Evolutionary conservation across 305 asterid genomes (phyloP), one percentile per base, ranked within the genome.

Genomic region (Ilex paraguariensis): DNA sequence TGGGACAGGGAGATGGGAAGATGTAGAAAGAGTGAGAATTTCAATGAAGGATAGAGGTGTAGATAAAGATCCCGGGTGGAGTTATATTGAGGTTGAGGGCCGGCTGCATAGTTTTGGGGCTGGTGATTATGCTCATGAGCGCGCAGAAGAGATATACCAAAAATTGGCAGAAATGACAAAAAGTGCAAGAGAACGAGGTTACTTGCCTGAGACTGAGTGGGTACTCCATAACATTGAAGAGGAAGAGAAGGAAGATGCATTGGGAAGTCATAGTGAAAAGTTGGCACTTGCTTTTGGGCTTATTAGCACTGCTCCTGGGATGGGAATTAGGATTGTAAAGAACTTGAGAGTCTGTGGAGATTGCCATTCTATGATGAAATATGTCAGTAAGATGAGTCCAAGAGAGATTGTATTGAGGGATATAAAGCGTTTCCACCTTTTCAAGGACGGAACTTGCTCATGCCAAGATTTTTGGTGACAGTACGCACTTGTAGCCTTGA

Each of bases 61-160:
- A 36, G 75, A 28, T 2, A 79, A 79, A 69, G 71, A 70, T 65
- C 77, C 84, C 50, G 82, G 84, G 56, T 76, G 82, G 84, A 79
- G 82, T 65, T 76, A 64, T 30, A 67, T 67, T 61, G 84, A 73
- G 70, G 70, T 76, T 56, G 66, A 65, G 67, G 77, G 73, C 42
- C 31, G 62, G 40, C 69, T 73, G 67, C 79, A 67, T 61, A 76
- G 62, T 36, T 79, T 79, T 73, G 72, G 64, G 52, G 79, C 77
- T 55, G 79, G 82, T 56, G 82, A 79, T 54, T 65, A 39, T 60
- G 66, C 70, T 69, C 81, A 72, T 70, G 58, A 49, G 12, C 52
- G 31, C 45, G 64, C 60, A 3, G 67, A 66, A 30, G 73, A 75
- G 59, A 79, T 79, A 57, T 48, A 65, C 66, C 67, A 56, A 14